These are phyloP conservation scores for Areca catechu DNA, from an alignment of 176 grass and related monocot species.

Conservation along the genomic window DNA sequence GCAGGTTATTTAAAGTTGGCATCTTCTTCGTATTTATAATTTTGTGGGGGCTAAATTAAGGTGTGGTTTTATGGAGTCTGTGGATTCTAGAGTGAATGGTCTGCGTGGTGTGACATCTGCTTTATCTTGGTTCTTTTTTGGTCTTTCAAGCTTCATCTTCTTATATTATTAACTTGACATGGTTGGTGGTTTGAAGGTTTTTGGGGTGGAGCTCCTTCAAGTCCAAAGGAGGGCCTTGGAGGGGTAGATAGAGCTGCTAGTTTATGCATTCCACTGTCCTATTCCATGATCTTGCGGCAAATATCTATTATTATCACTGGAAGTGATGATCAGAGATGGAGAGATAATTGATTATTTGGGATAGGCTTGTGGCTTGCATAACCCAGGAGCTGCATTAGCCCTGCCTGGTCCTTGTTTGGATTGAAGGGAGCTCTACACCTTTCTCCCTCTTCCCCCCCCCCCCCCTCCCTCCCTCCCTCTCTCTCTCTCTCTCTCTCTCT, in stretches of 20 bases:
- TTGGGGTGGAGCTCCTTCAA: slow-evolving; percentile 33
- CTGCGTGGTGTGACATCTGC: too few relatives aligned
- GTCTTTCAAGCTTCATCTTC: too few relatives aligned
- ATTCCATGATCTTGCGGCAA: slow-evolving; percentile 10
- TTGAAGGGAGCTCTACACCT: slow-evolving; percentile 48
- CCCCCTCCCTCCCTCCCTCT: too few relatives aligned
- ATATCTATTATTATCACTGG: too few relatives aligned
- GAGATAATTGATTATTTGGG: slow-evolving; percentile 10
- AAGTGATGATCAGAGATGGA: neutral
- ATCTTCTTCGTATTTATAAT: too few relatives aligned
- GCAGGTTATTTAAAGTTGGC: too few relatives aligned
- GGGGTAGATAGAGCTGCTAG: slow-evolving; percentile 36
- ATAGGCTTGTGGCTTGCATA: slow-evolving; percentile 36
- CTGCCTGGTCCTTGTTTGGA: slow-evolving; percentile 30
- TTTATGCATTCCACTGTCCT: slow-evolving; percentile 41
- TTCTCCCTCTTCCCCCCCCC: neutral
- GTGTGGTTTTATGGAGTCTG: too few relatives aligned
- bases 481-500: too few relatives aligned
- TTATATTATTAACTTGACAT: too few relatives aligned
- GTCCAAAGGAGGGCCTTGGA: slow-evolving; percentile 22
- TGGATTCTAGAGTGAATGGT: too few relatives aligned
- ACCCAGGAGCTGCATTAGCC: slow-evolving; percentile 35
- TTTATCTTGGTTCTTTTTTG: too few relatives aligned
- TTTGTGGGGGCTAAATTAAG: too few relatives aligned
- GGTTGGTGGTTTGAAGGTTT: neutral